Evolutionary conservation across 75 land plant species (phyloP).

Genomic region (Ceratopteris richardii): DNA sequence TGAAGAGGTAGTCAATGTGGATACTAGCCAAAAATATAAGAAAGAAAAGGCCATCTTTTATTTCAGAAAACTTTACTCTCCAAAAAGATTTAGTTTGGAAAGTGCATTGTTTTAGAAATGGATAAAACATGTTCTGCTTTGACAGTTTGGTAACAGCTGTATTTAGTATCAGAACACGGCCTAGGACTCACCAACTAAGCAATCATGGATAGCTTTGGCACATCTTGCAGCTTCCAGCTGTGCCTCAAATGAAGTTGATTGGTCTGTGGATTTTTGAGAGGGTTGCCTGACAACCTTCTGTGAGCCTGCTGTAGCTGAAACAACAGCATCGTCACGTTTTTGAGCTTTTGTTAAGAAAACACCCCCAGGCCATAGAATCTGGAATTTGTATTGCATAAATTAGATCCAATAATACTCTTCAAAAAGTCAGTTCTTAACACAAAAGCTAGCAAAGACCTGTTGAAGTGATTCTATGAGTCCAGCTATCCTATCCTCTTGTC

Average conservation of each 20-base stretch:
- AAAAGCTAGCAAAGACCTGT: constrained; percentile 32
- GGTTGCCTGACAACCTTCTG: neutral
- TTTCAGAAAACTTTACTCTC: too few species aligned
- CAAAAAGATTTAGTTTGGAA: too few species aligned
- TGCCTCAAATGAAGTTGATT: constrained; percentile 53
- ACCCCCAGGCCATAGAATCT: constrained; percentile 93
- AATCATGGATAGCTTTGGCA: constrained; percentile 77
- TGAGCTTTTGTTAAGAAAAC: constrained; percentile 50
- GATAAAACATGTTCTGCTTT: too few species aligned
- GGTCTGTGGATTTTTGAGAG: neutral
- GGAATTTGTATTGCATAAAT: too few species aligned
- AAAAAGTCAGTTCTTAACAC: too few species aligned
- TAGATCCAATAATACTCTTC: too few species aligned
- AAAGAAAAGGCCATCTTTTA: too few species aligned
- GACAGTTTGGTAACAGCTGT: too few species aligned
- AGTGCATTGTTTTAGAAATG: too few species aligned
- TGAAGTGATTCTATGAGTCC: constrained; percentile 71
- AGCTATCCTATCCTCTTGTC: constrained; percentile 78
- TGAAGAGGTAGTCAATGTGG: too few species aligned
- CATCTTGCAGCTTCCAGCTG: constrained; percentile 85
- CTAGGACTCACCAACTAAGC: constrained; percentile 66
- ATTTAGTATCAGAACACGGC: too few species aligned
- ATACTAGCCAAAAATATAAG: too few species aligned
- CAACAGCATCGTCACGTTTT: constrained; percentile 4
- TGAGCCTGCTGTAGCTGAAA: neutral